These are phyloP conservation scores for Chrysoporthe deuterocubensis DNA, from an alignment of 2,329 filamentous ascomycete genomes.

Conservation along the genomic window DNA sequence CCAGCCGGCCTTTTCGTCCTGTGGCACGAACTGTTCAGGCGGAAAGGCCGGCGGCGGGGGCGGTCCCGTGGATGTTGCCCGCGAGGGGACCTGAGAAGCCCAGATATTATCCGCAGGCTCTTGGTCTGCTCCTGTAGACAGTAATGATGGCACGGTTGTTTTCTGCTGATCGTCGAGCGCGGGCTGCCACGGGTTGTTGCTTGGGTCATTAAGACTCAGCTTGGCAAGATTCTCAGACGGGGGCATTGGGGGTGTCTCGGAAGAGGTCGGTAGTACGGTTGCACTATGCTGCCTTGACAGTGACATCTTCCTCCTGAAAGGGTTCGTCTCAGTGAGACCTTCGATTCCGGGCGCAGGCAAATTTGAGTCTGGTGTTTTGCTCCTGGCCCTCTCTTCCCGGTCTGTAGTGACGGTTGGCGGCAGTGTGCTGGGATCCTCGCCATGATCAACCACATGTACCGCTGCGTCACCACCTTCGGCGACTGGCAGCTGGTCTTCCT, in stretches of 20 bases:
- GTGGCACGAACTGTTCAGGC: constrained; percentile 42
- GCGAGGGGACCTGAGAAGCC: constrained; percentile 39
- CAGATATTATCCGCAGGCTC: constrained; percentile 42
- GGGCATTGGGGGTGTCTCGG: constrained; percentile 32
- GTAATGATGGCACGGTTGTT: constrained; percentile 35
- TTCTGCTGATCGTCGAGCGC: constrained; percentile 38
- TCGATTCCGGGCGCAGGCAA: background rate
- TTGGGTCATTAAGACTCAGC: constrained; percentile 47
- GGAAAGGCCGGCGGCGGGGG: constrained; percentile 37
- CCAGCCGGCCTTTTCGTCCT: constrained; percentile 47
- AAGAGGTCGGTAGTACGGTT: constrained; percentile 18
- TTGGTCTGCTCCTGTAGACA: constrained; percentile 36
- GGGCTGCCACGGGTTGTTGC: constrained; percentile 52
- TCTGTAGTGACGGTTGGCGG: constrained; percentile 5
- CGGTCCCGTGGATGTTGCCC: constrained; percentile 38
- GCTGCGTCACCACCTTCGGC: constrained; percentile 1
- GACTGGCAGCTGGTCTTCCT: background rate
- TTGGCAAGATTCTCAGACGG: constrained; percentile 47
- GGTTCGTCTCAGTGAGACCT: constrained; percentile 49
- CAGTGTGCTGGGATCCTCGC: constrained; percentile 1
- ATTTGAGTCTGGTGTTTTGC: background rate
- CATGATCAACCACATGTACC: background rate
- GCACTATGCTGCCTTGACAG: constrained; percentile 19
- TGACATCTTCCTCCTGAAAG: constrained; percentile 55
- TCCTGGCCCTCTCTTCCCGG: background rate